A percentile compares a stretch with the other conserved stretches of the same genome.
Conservation (phyloP, 306 rosid genomes). For the Hippophae tibetana region DNA sequence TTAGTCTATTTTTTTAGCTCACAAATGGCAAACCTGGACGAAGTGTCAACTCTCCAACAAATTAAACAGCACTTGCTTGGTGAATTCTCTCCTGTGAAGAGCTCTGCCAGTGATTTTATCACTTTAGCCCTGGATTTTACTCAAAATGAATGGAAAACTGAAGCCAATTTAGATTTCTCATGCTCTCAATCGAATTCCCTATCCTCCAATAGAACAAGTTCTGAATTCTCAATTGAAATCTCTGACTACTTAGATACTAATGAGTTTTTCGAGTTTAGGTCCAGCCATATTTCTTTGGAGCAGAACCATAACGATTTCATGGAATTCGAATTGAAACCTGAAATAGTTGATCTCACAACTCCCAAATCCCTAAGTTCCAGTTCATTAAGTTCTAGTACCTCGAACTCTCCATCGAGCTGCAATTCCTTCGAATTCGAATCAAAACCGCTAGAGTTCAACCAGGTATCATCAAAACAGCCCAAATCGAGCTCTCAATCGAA, state of each 20-base stretch:
- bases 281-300: background rate
- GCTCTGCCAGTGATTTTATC: background rate
- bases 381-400: slow-evolving; percentile 1
- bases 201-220: slow-evolving; percentile 22
- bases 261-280: slow-evolving; percentile 16
- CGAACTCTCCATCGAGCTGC: slow-evolving; percentile 1
- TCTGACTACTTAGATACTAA: slow-evolving; percentile 20
- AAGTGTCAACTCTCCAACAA: slow-evolving; percentile 28
- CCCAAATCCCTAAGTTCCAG: slow-evolving; percentile 9
- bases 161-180: slow-evolving; percentile 4
- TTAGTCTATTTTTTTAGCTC: background rate
- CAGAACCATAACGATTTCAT: slow-evolving; percentile 9
- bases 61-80: slow-evolving; percentile 66
- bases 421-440: slow-evolving; percentile 12
- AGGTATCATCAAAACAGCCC: slow-evolving; percentile 1
- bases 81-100: slow-evolving; percentile 46
- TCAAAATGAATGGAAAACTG: slow-evolving; percentile 1
- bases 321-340: slow-evolving; percentile 35
- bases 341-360: slow-evolving; percentile 32
- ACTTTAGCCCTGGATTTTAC: background rate
- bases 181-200: too few relatives aligned
- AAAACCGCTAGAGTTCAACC: slow-evolving; percentile 2
- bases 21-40: slow-evolving; percentile 31
- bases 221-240: slow-evolving; percentile 22
- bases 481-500: slow-evolving; percentile 5